Evolutionary conservation across 2,329 filamentous ascomycete species (phyloP).

Genomic region (Plectosphaerella plurivora): DNA sequence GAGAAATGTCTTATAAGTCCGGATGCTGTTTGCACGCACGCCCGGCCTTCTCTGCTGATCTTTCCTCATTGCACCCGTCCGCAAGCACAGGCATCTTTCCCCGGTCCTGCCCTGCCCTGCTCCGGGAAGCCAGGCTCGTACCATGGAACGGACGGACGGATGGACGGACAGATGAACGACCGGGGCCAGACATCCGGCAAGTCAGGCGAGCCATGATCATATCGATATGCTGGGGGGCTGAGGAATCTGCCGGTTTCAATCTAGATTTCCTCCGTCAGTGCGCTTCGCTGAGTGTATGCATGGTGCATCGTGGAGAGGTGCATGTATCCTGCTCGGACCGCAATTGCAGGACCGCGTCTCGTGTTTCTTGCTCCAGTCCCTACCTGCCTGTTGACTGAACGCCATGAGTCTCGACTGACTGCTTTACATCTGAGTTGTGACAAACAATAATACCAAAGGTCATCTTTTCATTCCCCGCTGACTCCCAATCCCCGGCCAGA

Average conservation of each 20-base stretch:
- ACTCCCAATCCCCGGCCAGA: neutral
- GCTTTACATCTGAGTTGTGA: neutral
- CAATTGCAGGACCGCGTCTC: neutral
- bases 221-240: no score
- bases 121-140: no score
- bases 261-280: no score
- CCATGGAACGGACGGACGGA: no score
- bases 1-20: constrained; percentile 1
- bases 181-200: no score
- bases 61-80: neutral
- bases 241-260: no score
- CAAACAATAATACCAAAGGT: neutral
- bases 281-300: no score
- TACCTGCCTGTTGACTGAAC: neutral
- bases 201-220: no score
- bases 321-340: neutral
- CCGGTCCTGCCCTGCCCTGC: no score
- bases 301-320: no score
- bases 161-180: no score
- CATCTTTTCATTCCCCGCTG: neutral
- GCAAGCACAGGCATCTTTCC: no score
- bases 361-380: neutral
- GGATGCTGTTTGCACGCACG: neutral
- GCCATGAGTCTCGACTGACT: neutral
- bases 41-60: neutral